These are phyloP conservation scores for Ophidiomyces ophidiicola DNA, from an alignment of 2,329 filamentous ascomycete genomes.

Conservation along the genomic window DNA sequence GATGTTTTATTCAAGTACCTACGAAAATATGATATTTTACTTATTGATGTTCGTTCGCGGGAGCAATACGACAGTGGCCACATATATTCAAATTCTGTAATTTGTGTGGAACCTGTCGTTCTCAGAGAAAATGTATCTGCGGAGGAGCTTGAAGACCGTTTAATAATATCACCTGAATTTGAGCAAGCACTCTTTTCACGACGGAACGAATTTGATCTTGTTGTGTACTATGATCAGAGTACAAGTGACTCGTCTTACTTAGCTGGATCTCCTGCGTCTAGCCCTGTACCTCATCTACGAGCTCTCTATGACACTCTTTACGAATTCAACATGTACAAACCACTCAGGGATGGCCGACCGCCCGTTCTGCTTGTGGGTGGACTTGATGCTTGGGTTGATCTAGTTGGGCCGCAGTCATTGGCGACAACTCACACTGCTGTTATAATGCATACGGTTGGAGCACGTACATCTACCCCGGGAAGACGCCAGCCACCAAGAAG, in stretches of 20 bases:
- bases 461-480: conserved; percentile 23
- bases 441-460: conserved; percentile 35
- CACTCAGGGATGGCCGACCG: conserved; percentile 49
- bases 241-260: conserved; percentile 49
- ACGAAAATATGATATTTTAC: conserved; percentile 51
- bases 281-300: conserved; percentile 47
- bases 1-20: conserved; percentile 62
- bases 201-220: conserved; percentile 63
- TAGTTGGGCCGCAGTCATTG: conserved; percentile 60
- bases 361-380: conserved; percentile 75
- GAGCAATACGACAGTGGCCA: conserved; percentile 79
- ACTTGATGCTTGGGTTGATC: conserved; percentile 70
- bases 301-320: conserved; percentile 67
- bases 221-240: conserved; percentile 78
- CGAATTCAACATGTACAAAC: conserved; percentile 70
- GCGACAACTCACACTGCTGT: conserved; percentile 45
- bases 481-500: conserved; percentile 40
- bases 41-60: conserved; percentile 76
- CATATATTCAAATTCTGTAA: conserved; percentile 67
- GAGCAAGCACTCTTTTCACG: conserved; percentile 66
- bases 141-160: conserved; percentile 45
- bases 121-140: conserved; percentile 55
- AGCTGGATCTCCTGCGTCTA: conserved; percentile 34
- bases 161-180: conserved; percentile 37
- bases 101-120: conserved; percentile 80